A percentile compares a stretch with the other conserved stretches of the same genome.
phyloP scores from a whole-genome alignment of 305 asterid genomes.

The Fraxinus baroniana region DNA sequence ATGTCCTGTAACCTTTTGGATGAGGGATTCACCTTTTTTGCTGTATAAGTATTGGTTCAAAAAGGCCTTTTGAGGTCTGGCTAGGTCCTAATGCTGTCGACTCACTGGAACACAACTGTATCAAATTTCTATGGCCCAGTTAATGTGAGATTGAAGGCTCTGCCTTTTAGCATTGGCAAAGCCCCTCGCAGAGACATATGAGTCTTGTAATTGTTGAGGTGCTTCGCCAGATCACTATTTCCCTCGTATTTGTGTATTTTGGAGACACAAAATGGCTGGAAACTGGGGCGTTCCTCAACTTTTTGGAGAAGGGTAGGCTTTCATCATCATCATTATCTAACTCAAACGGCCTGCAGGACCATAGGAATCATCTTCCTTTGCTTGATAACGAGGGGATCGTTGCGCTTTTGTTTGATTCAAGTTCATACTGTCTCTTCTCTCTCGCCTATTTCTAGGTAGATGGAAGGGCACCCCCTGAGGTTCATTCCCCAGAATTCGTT shows the following conservation, averaged over 20 bases:
- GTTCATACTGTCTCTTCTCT: too few species aligned
- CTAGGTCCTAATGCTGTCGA: background rate
- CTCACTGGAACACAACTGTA: background rate
- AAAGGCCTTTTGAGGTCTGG: too few species aligned
- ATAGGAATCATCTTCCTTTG: background rate
- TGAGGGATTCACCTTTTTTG: too few species aligned
- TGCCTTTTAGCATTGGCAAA: too few species aligned
- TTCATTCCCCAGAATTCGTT: background rate
- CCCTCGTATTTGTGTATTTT: background rate
- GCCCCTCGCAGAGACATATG: background rate
- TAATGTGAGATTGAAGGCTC: background rate
- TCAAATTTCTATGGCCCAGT: background rate
- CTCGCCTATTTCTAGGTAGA: background rate
- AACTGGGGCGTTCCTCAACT: background rate
- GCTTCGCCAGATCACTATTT: background rate
- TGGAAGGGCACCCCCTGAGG: background rate
- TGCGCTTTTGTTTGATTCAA: background rate
- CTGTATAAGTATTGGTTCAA: too few species aligned
- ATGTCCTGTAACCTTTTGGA: too few species aligned
- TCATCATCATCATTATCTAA: background rate
- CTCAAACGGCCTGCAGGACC: background rate
- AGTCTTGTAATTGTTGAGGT: background rate
- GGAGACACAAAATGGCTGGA: too few species aligned
- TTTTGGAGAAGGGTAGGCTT: background rate
- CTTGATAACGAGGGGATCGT: background rate